Conservation (phyloP, 495 filamentous ascomycete genomes). For the Parachaetomium inaequale region DNA sequence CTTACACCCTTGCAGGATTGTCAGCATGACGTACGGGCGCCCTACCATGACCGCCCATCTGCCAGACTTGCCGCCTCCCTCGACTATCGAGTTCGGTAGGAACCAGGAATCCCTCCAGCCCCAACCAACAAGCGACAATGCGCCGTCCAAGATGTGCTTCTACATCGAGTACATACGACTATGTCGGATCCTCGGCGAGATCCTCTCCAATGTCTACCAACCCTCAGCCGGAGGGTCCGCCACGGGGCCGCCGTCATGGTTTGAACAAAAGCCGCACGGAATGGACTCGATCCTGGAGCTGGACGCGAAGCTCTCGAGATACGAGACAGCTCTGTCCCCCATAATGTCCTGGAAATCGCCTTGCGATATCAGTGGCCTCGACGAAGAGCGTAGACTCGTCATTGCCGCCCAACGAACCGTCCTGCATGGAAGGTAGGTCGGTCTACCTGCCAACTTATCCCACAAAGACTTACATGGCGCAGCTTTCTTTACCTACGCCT, state of each 20-base stretch:
- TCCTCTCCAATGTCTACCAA: constrained; percentile 45
- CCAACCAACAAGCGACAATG: background rate
- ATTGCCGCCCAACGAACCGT: constrained; percentile 43
- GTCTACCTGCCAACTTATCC: background rate
- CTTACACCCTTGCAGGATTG: constrained; percentile 30
- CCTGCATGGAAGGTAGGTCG: constrained; percentile 38
- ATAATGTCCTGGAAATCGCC: constrained; percentile 39
- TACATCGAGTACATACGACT: constrained; percentile 43
- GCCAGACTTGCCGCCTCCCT: constrained; percentile 34
- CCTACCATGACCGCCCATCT: constrained; percentile 46
- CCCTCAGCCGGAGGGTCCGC: constrained; percentile 33
- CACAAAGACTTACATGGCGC: background rate
- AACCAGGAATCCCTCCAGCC: background rate
- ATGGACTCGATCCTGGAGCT: constrained; percentile 43
- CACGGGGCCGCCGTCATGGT: constrained; percentile 9
- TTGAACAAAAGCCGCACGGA: constrained; percentile 24
- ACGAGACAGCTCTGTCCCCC: constrained; percentile 35
- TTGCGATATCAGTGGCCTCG: constrained; percentile 13
- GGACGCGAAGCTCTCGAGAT: constrained; percentile 39
- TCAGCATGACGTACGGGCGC: constrained; percentile 49
- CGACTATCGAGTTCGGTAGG: constrained; percentile 19
- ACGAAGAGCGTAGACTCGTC: constrained; percentile 19
- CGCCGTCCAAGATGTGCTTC: constrained; percentile 33
- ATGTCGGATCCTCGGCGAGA: constrained; percentile 43
- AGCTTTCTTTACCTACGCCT: constrained; percentile 47